Conservation (phyloP, 139 green algal species). For the Closterium sp. region DNA sequence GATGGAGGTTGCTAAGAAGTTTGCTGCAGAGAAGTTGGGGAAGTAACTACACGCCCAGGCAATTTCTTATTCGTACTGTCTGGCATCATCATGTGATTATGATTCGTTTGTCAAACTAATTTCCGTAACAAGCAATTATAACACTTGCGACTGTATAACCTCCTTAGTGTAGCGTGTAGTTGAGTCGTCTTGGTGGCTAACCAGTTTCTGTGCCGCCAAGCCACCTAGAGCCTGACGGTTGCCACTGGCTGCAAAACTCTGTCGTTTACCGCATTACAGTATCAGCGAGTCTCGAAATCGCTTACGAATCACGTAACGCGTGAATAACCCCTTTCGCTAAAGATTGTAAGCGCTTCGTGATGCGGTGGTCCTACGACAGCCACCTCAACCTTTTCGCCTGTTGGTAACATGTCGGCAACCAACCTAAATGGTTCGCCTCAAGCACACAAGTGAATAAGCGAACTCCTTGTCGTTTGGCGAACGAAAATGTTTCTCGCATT, state of each 20-base stretch:
- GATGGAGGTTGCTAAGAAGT: slow-evolving; percentile 36
- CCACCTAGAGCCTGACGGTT: neutral
- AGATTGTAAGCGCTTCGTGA: neutral
- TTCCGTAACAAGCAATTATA: neutral
- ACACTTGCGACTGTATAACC: neutral
- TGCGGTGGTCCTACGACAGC: neutral
- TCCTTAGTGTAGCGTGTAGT: neutral
- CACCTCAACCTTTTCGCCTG: neutral
- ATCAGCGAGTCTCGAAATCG: neutral
- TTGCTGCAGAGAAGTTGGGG: slow-evolving; percentile 32
- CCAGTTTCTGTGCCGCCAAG: neutral
- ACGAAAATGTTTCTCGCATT: neutral
- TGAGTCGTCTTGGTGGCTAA: neutral
- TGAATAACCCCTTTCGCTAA: too few species aligned
- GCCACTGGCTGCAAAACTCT: neutral
- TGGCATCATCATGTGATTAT: neutral
- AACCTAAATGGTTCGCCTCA: too few species aligned
- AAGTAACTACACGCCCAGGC: slow-evolving; percentile 5
- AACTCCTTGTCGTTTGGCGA: neutral
- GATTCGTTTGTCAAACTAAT: neutral
- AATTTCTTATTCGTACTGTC: too few species aligned
- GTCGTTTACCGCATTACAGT: neutral
- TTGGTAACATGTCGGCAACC: too few species aligned
- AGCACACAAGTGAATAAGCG: neutral
- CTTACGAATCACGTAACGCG: too few species aligned